Conservation (phyloP, 2,329 filamentous ascomycete genomes). For the Bipolaris cookei region DNA sequence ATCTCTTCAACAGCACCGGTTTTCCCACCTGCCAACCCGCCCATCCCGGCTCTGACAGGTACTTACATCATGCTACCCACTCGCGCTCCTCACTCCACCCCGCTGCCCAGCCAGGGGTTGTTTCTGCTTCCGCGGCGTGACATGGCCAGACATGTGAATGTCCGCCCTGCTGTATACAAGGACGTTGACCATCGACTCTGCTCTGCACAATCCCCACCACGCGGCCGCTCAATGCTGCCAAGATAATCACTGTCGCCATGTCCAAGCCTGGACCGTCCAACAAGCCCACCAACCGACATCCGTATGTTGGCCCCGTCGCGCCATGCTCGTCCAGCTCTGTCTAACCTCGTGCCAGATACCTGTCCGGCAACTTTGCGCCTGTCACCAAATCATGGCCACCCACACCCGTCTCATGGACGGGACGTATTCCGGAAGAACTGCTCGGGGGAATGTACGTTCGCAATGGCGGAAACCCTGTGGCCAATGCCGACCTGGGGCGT, state of each 20-base stretch:
- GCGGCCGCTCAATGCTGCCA: conserved; percentile 21
- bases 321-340: neutral
- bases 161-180: conserved; percentile 8
- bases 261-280: conserved; percentile 25
- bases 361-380: conserved; percentile 73
- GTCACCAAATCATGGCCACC: conserved; percentile 62
- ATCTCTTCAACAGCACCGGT: conserved; percentile 12
- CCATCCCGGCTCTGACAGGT: neutral
- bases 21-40: neutral
- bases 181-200: conserved; percentile 2
- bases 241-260: conserved; percentile 26
- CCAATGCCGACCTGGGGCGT: conserved; percentile 64
- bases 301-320: conserved; percentile 39
- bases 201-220: neutral
- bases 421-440: conserved; percentile 68
- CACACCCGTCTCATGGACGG: conserved; percentile 64
- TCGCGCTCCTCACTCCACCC: neutral
- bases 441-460: conserved; percentile 73
- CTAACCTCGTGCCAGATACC: conserved; percentile 55
- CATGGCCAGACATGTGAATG: conserved; percentile 12
- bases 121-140: neutral
- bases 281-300: conserved; percentile 45
- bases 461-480: conserved; percentile 72
- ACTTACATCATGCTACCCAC: conserved; percentile 20
- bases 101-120: neutral